phyloP scores from a whole-genome alignment of 495 filamentous ascomycete genomes.

The Annulohypoxylon stygium region DNA sequence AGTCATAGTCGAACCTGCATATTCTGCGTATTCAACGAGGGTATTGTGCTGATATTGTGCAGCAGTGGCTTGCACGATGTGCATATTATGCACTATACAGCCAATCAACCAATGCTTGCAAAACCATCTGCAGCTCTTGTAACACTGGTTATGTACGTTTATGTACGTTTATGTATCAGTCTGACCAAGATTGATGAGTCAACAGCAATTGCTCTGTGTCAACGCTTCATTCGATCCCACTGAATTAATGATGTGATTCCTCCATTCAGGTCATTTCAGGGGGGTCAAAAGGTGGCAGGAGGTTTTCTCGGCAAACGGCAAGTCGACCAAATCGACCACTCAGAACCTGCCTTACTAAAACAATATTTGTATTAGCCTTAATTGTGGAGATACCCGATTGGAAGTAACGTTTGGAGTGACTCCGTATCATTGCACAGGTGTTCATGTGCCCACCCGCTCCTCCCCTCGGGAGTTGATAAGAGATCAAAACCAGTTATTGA shows the following conservation, averaged over 20 bases:
- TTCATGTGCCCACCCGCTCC: neutral
- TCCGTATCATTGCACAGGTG: constrained; percentile 28
- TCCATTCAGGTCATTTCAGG: constrained; percentile 22
- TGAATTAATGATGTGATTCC: constrained; percentile 28
- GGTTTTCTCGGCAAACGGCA: constrained; percentile 14
- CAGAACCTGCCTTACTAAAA: constrained; percentile 11
- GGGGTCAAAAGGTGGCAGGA: neutral
- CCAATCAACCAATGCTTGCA: neutral
- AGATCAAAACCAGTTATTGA: constrained; percentile 16
- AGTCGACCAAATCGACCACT: constrained; percentile 10
- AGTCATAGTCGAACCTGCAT: constrained; percentile 21
- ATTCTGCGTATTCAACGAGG: neutral
- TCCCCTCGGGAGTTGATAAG: constrained; percentile 2
- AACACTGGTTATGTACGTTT: neutral
- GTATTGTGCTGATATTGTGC: no score
- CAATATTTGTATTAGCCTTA: constrained; percentile 34
- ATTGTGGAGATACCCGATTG: constrained; percentile 38
- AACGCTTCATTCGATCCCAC: constrained; percentile 38
- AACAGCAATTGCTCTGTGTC: constrained; percentile 43
- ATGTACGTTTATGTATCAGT: neutral
- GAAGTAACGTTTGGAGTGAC: constrained; percentile 13
- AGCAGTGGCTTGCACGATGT: constrained; percentile 28
- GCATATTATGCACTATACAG: neutral
- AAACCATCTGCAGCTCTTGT: neutral
- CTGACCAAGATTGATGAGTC: constrained; percentile 35